These are phyloP conservation scores for Penicillium digitatum DNA, from an alignment of 2,329 filamentous ascomycete genomes.

Conservation along the genomic window DNA sequence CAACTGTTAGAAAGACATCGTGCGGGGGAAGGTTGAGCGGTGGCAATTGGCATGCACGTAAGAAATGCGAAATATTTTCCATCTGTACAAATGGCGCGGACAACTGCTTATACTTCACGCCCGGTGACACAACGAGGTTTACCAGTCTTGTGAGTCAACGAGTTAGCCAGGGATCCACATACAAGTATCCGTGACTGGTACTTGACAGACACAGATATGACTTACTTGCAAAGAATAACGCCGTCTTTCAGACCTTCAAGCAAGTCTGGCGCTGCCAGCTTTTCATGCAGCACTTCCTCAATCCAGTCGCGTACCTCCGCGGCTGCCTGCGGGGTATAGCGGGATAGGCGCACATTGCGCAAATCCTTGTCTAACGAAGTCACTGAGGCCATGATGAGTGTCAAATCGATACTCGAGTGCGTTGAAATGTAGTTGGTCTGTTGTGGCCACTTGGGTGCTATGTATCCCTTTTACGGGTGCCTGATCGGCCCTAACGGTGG, in stretches of 20 bases:
- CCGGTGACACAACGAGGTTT: conserved; percentile 73
- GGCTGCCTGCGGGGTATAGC: conserved; percentile 87
- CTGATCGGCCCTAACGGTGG: conserved; percentile 20
- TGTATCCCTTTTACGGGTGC: conserved; percentile 23
- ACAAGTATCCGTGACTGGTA: background rate
- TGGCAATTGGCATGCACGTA: conserved; percentile 77
- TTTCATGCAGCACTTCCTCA: conserved; percentile 71
- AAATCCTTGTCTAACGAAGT: conserved; percentile 92
- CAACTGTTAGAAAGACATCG: conserved; percentile 94
- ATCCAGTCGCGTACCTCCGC: conserved; percentile 85
- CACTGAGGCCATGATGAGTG: conserved; percentile 77
- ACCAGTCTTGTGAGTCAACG: conserved; percentile 58
- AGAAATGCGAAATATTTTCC: conserved; percentile 98
- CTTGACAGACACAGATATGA: background rate
- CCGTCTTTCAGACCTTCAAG: conserved; percentile 87
- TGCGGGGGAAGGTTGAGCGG: conserved; percentile 87
- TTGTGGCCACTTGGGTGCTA: conserved; percentile 2
- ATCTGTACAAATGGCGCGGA: conserved; percentile 98
- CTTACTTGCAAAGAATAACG: conserved; percentile 84
- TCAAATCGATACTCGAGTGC: background rate
- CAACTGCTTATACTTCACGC: conserved; percentile 85
- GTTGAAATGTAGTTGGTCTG: background rate
- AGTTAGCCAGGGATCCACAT: conserved; percentile 23
- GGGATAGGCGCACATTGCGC: conserved; percentile 84
- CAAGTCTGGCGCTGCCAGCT: conserved; percentile 68